Evolutionary conservation across 1,284 basidiomycete genomes (phyloP).

Genomic region (Tremellales sp.): DNA sequence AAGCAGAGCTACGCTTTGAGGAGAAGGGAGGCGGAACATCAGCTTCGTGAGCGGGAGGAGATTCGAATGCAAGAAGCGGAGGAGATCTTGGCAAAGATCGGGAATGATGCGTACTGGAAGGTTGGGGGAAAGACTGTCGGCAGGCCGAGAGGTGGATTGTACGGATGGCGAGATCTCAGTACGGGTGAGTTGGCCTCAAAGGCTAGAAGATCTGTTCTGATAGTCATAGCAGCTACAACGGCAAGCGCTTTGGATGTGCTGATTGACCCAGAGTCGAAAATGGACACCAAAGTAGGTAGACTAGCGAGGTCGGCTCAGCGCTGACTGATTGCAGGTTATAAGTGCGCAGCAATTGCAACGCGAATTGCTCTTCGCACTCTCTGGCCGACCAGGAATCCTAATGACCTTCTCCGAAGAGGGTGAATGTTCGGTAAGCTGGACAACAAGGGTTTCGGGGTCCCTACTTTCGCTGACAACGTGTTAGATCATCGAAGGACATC

Average conservation of each 20-base stretch:
- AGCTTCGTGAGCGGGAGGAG: constrained; percentile 10
- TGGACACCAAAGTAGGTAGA: no score
- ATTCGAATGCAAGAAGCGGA: constrained; percentile 14
- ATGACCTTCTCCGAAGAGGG: constrained; percentile 19
- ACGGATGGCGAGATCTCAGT: constrained; percentile 33
- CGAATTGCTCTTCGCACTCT: constrained; percentile 38
- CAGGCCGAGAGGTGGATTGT: constrained; percentile 8
- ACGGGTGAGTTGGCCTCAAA: no score
- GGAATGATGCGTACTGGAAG: constrained; percentile 30
- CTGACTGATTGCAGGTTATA: constrained; percentile 20
- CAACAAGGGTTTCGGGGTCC: neutral
- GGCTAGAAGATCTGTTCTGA: no score
- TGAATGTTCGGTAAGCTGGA: constrained; percentile 23
- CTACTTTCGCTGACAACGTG: neutral
- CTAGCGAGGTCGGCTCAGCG: no score
- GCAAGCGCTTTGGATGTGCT: no score
- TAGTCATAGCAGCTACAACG: no score
- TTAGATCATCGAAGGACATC: constrained; percentile 20
- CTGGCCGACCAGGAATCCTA: constrained; percentile 34
- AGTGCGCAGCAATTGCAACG: constrained; percentile 31
- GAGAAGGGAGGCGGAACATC: constrained; percentile 12
- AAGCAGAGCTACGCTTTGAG: no score
- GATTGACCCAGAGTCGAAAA: no score
- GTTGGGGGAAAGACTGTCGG: constrained; percentile 14
- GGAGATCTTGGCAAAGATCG: constrained; percentile 14